Evolutionary conservation across 441 rosid genomes (phyloP).

Genomic region (Viola pubescens): DNA sequence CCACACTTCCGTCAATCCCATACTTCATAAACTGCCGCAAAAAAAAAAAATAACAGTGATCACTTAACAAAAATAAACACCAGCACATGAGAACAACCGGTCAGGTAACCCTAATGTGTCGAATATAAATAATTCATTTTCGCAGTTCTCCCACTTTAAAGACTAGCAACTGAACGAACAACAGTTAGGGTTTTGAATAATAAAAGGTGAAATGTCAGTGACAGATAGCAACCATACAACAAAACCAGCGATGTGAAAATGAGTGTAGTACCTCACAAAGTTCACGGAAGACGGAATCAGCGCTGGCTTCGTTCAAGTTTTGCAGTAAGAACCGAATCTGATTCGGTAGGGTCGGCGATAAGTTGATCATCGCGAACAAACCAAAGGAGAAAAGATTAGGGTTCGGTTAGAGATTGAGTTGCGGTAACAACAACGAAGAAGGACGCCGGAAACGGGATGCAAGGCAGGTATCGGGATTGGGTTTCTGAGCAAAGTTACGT

Average conservation of each 20-base stretch:
- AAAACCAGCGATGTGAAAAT: background rate
- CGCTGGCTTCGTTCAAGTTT: conserved; percentile 49
- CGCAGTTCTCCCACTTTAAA: background rate
- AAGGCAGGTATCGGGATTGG: conserved; percentile 10
- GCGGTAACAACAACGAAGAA: background rate
- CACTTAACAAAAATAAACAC: background rate
- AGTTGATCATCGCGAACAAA: conserved; percentile 36
- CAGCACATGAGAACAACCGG: background rate
- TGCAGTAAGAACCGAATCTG: conserved; percentile 75
- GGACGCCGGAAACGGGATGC: conserved; percentile 8
- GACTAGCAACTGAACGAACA: background rate
- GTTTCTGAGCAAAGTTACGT: background rate
- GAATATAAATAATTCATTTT: too few species aligned
- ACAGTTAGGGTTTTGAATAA: conserved; percentile 6
- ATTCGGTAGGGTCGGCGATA: conserved; percentile 41
- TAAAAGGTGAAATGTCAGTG: background rate
- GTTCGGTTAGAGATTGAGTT: conserved; percentile 11
- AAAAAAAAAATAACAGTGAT: background rate
- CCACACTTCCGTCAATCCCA: conserved; percentile 56
- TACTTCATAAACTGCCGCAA: conserved; percentile 48
- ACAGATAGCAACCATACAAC: background rate
- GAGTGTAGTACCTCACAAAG: conserved; percentile 46
- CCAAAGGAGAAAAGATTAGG: conserved; percentile 21
- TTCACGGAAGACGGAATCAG: conserved; percentile 50
- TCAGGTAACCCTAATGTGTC: background rate